These are phyloP conservation scores for Xylaria telfairii DNA, from an alignment of 495 filamentous ascomycete genomes.

Conservation along the genomic window DNA sequence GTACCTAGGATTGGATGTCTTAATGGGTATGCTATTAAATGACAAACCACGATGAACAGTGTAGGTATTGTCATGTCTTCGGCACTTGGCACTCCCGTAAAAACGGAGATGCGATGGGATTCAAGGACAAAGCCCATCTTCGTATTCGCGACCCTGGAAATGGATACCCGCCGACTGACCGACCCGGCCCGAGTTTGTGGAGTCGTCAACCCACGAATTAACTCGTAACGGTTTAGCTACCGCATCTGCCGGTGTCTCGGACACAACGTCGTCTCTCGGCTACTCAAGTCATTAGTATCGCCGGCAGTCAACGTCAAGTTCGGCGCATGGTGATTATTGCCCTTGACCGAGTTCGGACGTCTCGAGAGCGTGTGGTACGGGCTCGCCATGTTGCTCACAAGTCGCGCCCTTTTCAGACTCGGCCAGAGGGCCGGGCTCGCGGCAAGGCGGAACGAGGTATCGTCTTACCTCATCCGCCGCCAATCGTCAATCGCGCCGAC, in stretches of 20 bases:
- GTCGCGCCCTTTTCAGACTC: slow-evolving; percentile 7
- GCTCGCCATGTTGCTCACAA: slow-evolving; percentile 16
- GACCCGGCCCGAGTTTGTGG: slow-evolving; percentile 5
- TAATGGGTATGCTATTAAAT: no score
- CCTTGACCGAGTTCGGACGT: background rate
- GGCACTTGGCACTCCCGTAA: no score
- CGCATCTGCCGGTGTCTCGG: background rate
- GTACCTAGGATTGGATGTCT: no score
- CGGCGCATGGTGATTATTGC: background rate
- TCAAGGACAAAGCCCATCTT: background rate
- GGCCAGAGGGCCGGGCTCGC: slow-evolving; percentile 3
- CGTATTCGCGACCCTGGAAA: background rate
- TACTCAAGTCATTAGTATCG: no score
- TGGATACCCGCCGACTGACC: background rate
- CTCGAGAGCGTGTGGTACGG: background rate
- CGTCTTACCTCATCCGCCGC: slow-evolving; percentile 8
- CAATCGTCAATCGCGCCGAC: slow-evolving; percentile 20
- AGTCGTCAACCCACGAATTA: slow-evolving; percentile 4
- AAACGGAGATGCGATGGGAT: background rate
- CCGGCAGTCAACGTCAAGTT: no score
- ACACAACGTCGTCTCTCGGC: background rate
- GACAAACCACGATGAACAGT: no score
- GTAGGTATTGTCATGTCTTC: no score
- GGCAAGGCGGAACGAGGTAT: background rate
- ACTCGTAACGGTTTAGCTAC: background rate